Evolutionary conservation across 202 grass and related monocot species (phyloP).

Genomic region (Carex arenaria): DNA sequence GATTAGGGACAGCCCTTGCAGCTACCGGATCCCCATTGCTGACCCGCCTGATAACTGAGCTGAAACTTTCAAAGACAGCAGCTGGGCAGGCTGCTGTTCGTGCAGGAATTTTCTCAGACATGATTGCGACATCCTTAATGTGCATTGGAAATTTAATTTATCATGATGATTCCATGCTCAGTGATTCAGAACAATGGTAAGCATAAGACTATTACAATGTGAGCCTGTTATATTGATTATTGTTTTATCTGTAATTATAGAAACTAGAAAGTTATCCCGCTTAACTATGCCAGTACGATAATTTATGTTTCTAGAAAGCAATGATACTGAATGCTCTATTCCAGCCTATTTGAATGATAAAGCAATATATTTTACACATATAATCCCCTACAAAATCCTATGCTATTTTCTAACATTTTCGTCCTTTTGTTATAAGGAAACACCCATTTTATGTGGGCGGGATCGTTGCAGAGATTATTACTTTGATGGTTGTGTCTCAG

Average conservation of each 20-base stretch:
- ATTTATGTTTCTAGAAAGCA: neutral
- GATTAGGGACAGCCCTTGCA: slow-evolving; percentile 34
- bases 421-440: neutral
- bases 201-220: neutral
- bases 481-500: slow-evolving; percentile 30
- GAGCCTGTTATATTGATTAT: neutral
- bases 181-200: slow-evolving; percentile 5
- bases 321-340: neutral
- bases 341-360: neutral
- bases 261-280: neutral
- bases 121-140: slow-evolving; percentile 55
- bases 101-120: slow-evolving; percentile 51
- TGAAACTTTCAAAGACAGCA: slow-evolving; percentile 71
- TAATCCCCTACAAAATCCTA: neutral
- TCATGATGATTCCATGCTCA: slow-evolving; percentile 25
- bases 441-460: slow-evolving; percentile 22
- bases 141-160: slow-evolving; percentile 50
- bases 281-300: neutral
- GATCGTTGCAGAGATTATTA: slow-evolving; percentile 14
- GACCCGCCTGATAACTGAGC: slow-evolving; percentile 63
- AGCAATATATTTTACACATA: neutral
- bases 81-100: slow-evolving; percentile 55
- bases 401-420: slow-evolving; percentile 5
- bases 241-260: neutral
- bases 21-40: slow-evolving; percentile 58